A percentile compares a stretch with the other conserved stretches of the same genome.
Evolutionary conservation across 75 land plant species (phyloP).

Genomic region (Cryptomeria japonica): DNA sequence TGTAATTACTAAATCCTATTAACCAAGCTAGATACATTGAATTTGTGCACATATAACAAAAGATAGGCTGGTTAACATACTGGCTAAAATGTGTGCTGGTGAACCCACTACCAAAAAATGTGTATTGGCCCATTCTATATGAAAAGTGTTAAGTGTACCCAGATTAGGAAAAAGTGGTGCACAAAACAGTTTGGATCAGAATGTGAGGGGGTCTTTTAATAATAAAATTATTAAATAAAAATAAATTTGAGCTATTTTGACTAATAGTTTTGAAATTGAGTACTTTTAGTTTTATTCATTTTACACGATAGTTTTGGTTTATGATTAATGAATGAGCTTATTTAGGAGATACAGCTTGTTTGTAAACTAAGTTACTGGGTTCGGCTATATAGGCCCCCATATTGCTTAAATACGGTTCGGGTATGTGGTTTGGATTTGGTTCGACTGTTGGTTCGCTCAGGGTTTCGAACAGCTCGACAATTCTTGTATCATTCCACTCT

Average conservation of each 20-base stretch:
- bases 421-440: too few relatives aligned
- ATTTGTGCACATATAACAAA: background rate
- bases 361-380: too few relatives aligned
- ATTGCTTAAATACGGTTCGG: too few relatives aligned
- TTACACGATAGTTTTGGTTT: background rate
- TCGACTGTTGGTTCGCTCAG: too few relatives aligned
- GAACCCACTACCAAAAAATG: too few relatives aligned
- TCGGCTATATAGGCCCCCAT: too few relatives aligned
- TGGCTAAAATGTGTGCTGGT: too few relatives aligned
- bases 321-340: background rate
- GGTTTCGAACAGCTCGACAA: too few relatives aligned
- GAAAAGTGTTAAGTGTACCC: background rate
- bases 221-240: background rate
- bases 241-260: background rate
- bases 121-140: background rate
- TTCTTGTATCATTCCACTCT: too few relatives aligned
- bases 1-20: background rate
- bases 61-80: background rate
- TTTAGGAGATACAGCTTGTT: background rate
- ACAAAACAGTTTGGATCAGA: background rate
- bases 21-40: background rate
- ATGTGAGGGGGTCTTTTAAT: background rate
- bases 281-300: background rate
- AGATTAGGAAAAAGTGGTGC: background rate
- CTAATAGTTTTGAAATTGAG: background rate